Base-by-base conservation (phyloP, 2,329 filamentous ascomycete genomes). In the Phialophora macrospora region DNA sequence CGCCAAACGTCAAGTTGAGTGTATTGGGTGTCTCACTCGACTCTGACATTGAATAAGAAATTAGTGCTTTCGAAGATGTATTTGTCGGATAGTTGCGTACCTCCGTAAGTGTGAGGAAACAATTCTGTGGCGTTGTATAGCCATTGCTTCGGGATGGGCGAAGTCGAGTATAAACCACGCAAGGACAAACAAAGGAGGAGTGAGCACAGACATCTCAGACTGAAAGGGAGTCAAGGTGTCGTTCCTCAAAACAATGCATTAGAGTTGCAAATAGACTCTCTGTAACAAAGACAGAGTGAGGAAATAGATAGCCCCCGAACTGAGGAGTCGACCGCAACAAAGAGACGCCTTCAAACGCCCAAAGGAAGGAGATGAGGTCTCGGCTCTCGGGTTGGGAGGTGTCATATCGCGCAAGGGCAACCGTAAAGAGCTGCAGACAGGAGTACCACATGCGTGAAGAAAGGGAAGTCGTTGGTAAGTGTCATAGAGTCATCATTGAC, bases 1-100 rank as follows among this genome's bases (percentile, higher is more conserved):
- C 22, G 22, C 41, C 56, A 46, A 59, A 59, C 17, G 56, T 59
- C 24, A 59, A 41, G 1, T 44, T 30, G n/a, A 49, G 41, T n/a
- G 9, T 9, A 7, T 14, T 20, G 38, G 26, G 12, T 30, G 24
- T 8, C 14, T 32, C 30, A 7, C 26, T 30, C 9, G 56, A 20
- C 12, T 12, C 12, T 12, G 56, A 24, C 56, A 48, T 49, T 20
- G 20, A 14, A 22, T 14, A 22, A 12, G 22, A 26, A 12, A 51
- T 51, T 22, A 17, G 20, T 51, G 48, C 48, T 26, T 26, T 51
- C 9, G 20, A 22, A 5, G 48, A 22, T 26, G 20, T 51, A 51
- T 26, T 12, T 26, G 14, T 51, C 14, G 48, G 48, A 12, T n/a
- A 24, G 20, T 51, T 51, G 22, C 48, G 48, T 51, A 51, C 22